Evolutionary conservation across 352 stramenopile genomes (phyloP).

Genomic region (Phytophthora capsici): DNA sequence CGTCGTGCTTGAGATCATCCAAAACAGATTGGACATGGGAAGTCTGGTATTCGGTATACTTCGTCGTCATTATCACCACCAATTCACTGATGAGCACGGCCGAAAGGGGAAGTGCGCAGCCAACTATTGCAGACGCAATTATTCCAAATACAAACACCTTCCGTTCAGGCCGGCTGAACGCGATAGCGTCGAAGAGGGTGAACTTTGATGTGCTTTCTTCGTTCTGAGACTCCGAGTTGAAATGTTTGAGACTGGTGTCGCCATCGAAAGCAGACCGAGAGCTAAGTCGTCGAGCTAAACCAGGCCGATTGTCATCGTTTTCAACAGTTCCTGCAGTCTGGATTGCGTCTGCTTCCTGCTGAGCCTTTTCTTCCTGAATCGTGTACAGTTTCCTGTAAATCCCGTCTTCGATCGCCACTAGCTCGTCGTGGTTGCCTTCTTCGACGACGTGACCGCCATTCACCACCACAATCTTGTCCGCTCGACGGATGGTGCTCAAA

Average conservation of each 20-base stretch:
- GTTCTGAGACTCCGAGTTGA: not conserved
- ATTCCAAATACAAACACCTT: not conserved
- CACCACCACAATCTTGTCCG: slow-evolving; percentile 58
- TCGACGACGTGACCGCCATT: slow-evolving; percentile 51
- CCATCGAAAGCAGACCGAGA: not conserved
- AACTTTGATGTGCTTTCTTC: not conserved
- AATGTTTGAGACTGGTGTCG: not conserved
- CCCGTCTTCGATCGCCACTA: slow-evolving; percentile 29
- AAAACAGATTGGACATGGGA: slow-evolving; percentile 14
- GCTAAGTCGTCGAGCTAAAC: not conserved
- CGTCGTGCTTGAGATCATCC: slow-evolving; percentile 58
- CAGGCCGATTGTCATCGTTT: not conserved
- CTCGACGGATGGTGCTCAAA: slow-evolving; percentile 45
- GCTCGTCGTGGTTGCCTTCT: slow-evolving; percentile 41
- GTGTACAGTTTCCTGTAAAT: slow-evolving; percentile 33
- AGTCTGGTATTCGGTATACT: slow-evolving; percentile 30
- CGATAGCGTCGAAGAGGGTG: not conserved
- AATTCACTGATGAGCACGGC: slow-evolving; percentile 32
- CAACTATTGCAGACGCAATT: not conserved
- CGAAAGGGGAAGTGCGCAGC: too few species aligned
- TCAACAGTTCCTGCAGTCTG: slow-evolving; percentile 10
- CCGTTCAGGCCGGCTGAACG: not conserved
- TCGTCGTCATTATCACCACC: slow-evolving; percentile 22
- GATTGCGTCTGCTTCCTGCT: slow-evolving; percentile 8
- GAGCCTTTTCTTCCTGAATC: slow-evolving; percentile 32